Conservation (phyloP, 2,329 filamentous ascomycete species). For the Cladosporium sp. region DNA sequence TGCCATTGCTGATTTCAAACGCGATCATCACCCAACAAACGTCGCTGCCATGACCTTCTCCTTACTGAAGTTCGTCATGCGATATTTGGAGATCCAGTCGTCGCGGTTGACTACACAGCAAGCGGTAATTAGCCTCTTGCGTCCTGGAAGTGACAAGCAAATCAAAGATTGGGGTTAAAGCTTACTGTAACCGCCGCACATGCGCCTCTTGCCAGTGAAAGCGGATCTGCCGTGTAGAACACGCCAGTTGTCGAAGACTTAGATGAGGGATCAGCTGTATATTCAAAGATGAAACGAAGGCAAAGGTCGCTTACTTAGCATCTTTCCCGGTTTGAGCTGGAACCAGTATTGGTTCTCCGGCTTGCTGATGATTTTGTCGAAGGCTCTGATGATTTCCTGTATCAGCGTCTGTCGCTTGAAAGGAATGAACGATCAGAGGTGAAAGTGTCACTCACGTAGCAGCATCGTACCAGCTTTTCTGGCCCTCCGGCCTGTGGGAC, state of each 20-base stretch:
- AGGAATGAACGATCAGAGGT: neutral
- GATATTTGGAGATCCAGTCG: conserved; percentile 73
- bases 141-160: neutral
- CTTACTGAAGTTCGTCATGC: conserved; percentile 60
- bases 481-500: too few species aligned
- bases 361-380: conserved; percentile 64
- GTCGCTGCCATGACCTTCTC: conserved; percentile 30
- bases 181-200: conserved; percentile 89
- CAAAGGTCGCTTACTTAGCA: conserved; percentile 73
- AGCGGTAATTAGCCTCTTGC: neutral
- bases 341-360: conserved; percentile 70
- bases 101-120: conserved; percentile 63
- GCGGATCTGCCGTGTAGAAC: conserved; percentile 80
- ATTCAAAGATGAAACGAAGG: too few species aligned
- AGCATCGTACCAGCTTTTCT: conserved; percentile 89
- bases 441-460: conserved; percentile 41
- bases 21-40: conserved; percentile 26
- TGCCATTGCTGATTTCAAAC: too few species aligned
- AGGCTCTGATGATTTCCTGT: conserved; percentile 49
- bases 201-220: conserved; percentile 78
- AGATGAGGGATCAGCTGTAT: too few species aligned
- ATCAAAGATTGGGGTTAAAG: conserved; percentile 27
- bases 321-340: conserved; percentile 72
- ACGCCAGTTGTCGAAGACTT: conserved; percentile 97
- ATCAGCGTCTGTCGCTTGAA: neutral